Conservation (phyloP, 768 basidiomycete species). For the Rhodotorula paludigena region DNA sequence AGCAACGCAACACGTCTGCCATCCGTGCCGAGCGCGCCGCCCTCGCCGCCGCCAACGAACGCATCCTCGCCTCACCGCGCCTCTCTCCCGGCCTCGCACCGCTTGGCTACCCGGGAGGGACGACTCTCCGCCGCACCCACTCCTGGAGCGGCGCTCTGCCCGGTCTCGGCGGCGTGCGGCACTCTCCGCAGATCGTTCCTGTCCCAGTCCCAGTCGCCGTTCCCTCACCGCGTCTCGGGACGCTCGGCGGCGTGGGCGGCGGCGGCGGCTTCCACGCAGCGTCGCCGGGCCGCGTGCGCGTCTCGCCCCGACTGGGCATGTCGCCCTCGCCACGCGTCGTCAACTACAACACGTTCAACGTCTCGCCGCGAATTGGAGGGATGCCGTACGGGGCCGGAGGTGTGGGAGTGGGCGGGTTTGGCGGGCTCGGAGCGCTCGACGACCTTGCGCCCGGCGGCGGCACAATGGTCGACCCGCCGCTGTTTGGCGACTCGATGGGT, state of each 20-base stretch:
- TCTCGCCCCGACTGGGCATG: not conserved
- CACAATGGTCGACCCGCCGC: not conserved
- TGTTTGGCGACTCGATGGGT: not conserved
- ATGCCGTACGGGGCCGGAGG: too few relatives aligned
- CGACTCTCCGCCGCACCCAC: conserved; percentile 5
- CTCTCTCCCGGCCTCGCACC: not conserved
- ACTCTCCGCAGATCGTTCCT: not conserved
- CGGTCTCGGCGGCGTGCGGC: not conserved
- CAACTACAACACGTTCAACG: conserved; percentile 28
- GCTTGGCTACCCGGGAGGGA: not conserved
- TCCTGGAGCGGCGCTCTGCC: not conserved
- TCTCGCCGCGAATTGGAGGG: not conserved
- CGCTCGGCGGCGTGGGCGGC: not conserved
- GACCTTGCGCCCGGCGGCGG: not conserved
- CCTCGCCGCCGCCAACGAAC: conserved; percentile 9
- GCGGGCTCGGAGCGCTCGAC: conserved; percentile 5
- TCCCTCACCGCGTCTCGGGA: not conserved
- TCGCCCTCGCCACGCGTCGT: conserved; percentile 6
- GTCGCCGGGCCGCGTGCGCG: not conserved
- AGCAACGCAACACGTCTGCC: conserved; percentile 4
- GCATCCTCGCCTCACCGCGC: conserved; percentile 12
- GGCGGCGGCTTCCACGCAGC: not conserved
- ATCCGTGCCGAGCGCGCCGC: conserved; percentile 2
- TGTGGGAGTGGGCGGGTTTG: not conserved
- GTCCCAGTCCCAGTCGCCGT: not conserved